Base-by-base conservation (phyloP, 2,329 filamentous ascomycete genomes). In the Diplodia scrobiculata region DNA sequence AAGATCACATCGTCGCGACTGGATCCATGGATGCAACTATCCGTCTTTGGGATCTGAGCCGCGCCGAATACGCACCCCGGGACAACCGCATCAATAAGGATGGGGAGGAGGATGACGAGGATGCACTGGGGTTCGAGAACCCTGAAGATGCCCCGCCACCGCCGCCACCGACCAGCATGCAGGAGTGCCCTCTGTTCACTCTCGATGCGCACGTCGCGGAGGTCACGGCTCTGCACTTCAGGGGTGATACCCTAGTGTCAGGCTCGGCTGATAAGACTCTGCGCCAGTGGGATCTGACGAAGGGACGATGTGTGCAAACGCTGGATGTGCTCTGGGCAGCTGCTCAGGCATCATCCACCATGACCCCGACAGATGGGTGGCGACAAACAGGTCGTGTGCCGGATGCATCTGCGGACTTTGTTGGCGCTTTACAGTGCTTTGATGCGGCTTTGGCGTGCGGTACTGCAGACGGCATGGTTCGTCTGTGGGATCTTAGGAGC, bases 281-380 rank as follows among this genome's bases (percentile, higher is more conserved):
- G 65, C 89, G 95, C 52, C 95, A 99, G 77, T 99, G 95, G 95
- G 95, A 99, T 81, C 84, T 99, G 59, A 91, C 94, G 73, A 97
- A 93, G 76, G 95, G 95, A n/a, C 90, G 95, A 58, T 98, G 95
- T 77, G 91, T 99, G 64, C 95, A 99, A 79, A 99, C 95, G 2
- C 83, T 99, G 58, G 95, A 99, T 78, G 94, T 99, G 6, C 90
- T 99, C 76, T 99, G 95, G 95, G 95, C 95, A 10, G 93, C 95
- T 4, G 93, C 95, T 2, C 93, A 97, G 79, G 91, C 92, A 13
- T 91, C 88, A 10, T 87, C 88, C 47, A 88, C 86, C 5, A 84
- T 91, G 65, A 84, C 84, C 60, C 83, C 85, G 1, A 84, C 83
- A 60, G 73, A 74, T n/a, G 76, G 74, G n/a, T 98, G 93, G 93